phyloP scores from a whole-genome alignment of 805 yeast genomes.

The Hemisphaericaspora nanyangensis region DNA sequence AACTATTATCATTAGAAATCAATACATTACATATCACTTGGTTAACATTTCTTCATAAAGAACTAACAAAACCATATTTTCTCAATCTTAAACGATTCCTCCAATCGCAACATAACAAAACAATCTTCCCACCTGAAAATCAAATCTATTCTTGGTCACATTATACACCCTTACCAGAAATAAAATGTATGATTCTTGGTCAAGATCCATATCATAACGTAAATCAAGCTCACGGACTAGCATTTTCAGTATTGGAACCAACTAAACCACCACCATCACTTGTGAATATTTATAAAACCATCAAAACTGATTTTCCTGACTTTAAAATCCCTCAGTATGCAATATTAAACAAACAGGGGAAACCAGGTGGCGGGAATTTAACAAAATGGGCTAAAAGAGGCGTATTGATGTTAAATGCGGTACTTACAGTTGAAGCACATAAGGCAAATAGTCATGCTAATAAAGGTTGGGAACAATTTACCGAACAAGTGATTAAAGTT shows the following conservation, averaged over 20 bases:
- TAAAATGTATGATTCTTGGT: conserved; percentile 80
- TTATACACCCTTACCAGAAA: conserved; percentile 68
- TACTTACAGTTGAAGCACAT: conserved; percentile 89
- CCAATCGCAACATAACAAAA: conserved; percentile 38
- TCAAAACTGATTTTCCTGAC: conserved; percentile 55
- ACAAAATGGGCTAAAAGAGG: conserved; percentile 86
- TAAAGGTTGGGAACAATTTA: conserved; percentile 90
- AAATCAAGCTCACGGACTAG: conserved; percentile 95
- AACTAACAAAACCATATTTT: conserved; percentile 83
- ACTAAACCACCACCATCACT: conserved; percentile 80
- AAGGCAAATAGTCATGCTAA: conserved; percentile 89
- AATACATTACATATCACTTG: conserved; percentile 70
- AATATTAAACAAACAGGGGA: conserved; percentile 18
- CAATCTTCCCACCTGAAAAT: conserved; percentile 72
- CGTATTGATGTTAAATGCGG: conserved; percentile 80
- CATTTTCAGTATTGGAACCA: conserved; percentile 86
- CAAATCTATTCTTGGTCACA: conserved; percentile 92
- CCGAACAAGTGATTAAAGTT: conserved; percentile 60
- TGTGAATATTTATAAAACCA: conserved; percentile 78
- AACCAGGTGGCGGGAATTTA: conserved; percentile 57
- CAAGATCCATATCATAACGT: conserved; percentile 95
- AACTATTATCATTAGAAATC: conserved; percentile 63
- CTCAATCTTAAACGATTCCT: conserved; percentile 66
- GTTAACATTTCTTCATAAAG: conserved; percentile 65
- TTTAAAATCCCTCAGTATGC: conserved; percentile 53